Conservation (phyloP, 768 basidiomycete species). For the Rhodotorula taiwanensis region DNA sequence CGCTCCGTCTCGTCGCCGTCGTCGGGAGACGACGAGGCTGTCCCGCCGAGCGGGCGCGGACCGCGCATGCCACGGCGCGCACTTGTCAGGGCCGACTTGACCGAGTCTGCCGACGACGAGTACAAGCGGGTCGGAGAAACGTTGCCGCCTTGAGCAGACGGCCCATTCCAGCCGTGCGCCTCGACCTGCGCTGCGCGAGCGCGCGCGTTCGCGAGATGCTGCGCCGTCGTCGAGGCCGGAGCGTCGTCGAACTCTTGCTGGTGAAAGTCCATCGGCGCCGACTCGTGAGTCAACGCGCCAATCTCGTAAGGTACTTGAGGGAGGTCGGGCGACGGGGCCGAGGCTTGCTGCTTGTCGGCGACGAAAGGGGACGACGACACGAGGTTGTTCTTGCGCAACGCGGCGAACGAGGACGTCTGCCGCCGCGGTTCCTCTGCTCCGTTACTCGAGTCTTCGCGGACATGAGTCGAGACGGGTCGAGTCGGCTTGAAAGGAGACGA, state of each 20-base stretch:
- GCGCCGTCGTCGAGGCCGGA: background rate
- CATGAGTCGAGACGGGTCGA: background rate
- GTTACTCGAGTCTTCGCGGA: background rate
- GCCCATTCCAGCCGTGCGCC: too few relatives aligned
- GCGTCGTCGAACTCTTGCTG: background rate
- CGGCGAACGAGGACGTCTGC: slow-evolving; percentile 23
- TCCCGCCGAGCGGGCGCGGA: slow-evolving; percentile 12
- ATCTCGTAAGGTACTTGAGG: slow-evolving; percentile 29
- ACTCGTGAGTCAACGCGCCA: slow-evolving; percentile 19
- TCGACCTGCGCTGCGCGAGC: too few relatives aligned
- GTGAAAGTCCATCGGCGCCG: slow-evolving; percentile 12
- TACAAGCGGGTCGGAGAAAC: too few relatives aligned
- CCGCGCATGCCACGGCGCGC: slow-evolving; percentile 26
- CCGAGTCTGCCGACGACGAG: too few relatives aligned
- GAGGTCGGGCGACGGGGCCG: slow-evolving; percentile 23
- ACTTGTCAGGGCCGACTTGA: background rate
- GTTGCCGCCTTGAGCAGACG: too few relatives aligned
- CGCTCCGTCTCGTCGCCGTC: slow-evolving; percentile 22
- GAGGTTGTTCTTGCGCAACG: slow-evolving; percentile 28
- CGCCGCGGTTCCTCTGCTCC: slow-evolving; percentile 4
- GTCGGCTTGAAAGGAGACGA: slow-evolving; percentile 23
- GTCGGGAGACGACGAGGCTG: background rate
- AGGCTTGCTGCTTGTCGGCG: background rate
- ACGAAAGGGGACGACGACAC: slow-evolving; percentile 33
- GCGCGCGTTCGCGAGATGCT: too few relatives aligned